Conservation (phyloP, 116 monocot species). For the Posidonia oceanica region DNA sequence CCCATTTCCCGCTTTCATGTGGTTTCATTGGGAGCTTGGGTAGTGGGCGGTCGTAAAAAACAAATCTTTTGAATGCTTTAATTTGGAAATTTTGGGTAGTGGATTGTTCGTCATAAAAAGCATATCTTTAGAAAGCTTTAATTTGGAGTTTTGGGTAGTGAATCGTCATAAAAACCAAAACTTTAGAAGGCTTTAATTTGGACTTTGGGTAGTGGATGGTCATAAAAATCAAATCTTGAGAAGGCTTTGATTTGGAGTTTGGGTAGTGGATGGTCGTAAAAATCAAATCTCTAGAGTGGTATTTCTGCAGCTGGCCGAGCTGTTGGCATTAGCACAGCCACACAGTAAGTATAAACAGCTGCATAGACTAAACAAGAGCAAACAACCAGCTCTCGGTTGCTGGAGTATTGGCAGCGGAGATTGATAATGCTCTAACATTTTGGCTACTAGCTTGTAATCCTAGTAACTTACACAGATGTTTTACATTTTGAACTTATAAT, state of each 20-base stretch:
- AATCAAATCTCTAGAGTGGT: background rate
- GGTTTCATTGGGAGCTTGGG: background rate
- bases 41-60: background rate
- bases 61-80: too few relatives aligned
- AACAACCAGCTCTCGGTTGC: slow-evolving; percentile 76
- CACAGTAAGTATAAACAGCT: slow-evolving; percentile 75
- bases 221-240: background rate
- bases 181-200: background rate
- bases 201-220: background rate
- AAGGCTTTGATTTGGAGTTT: background rate
- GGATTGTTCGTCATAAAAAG: too few relatives aligned
- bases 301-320: slow-evolving; percentile 82
- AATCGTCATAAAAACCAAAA: background rate
- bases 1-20: background rate
- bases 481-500: background rate
- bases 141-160: background rate
- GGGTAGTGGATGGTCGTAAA: background rate
- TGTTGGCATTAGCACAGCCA: slow-evolving; percentile 58
- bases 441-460: too few relatives aligned
- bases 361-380: slow-evolving; percentile 47
- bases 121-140: too few relatives aligned
- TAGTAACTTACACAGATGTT: background rate
- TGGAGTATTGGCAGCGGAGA: slow-evolving; percentile 38
- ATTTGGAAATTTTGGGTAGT: background rate
- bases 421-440: slow-evolving; percentile 52